Base-by-base conservation (phyloP, 371 early-diverging fungal genomes). In the Vairimorpha apis region DNA sequence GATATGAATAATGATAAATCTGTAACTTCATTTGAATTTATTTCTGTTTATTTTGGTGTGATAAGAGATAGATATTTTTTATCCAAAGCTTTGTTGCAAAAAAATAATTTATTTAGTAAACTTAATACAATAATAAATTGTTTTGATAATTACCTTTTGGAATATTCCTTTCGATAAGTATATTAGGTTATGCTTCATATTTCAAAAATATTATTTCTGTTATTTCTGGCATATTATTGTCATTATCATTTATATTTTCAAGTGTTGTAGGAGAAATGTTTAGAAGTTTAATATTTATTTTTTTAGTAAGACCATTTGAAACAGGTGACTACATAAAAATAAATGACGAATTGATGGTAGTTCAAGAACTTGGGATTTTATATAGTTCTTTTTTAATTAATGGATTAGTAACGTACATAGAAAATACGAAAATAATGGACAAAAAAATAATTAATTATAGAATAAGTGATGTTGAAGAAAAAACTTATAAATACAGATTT, bases 261-360 rank as follows among this genome's bases (percentile, higher is more conserved):
- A 10, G 45, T 13, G 47, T 76, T 27, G 44, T 75, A 16, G 12
- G 56, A 35, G 79, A 79, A 0, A 16, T 75, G n/a, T 68, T 79
- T 53, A 49, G 37, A 37, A 67, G 76, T 5, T 21, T 82, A n/a
- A 44, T 74, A 14, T 79, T 82, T 63, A 66, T 77, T 13, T 79
- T 82, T 37, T 65, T 75, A 44, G 66, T 79, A 18, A 7, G 79
- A 8, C 72, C 77, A 37, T 82, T 75, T 72, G 82, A 82, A 29
- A 47, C 79, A 43, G 78, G 76, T 16, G 82, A 82, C 63, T 59
- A 56, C 12, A 51, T 82, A 7, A 44, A 35, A 30, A 27, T 79
- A 3, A 58, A 72, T 35, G 69, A 60, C 2, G 53, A 75, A 23
- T 18, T 64, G 1, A 75, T 70, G 30, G 59, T 64, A 27, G 79